Evolutionary conservation across 106 monocot genomes (phyloP), one percentile per base, ranked within the genome.

Genomic region (Dendrobium catenatum): DNA sequence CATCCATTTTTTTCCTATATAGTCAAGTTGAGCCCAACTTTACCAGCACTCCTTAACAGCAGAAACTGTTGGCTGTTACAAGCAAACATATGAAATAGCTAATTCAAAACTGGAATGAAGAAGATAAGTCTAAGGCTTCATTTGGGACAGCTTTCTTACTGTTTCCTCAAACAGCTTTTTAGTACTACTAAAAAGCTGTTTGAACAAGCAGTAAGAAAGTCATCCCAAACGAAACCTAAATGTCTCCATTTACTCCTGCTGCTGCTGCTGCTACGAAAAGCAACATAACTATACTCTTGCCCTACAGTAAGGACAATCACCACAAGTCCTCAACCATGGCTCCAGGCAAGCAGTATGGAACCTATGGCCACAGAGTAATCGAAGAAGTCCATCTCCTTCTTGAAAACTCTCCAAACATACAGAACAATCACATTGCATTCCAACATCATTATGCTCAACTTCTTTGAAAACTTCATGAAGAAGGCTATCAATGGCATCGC

Each of bases 291-390:
- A 80, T 59, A 91, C 46, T 6, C 29, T 83, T 55, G 82, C 72
- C 54, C 96, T 82, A 73, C 96, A 96, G 78, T 93, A 91, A 0
- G 96, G 96, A 80, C 96, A 96, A 77, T 96, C 91, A 2, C 93
- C 96, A 81, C 88, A 82, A 27, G 42, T 83, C 26, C 49, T 66
- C 49, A 91, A 42, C 96, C 96, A 96, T 48, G 96, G 93, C 59
- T 77, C 78, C 47, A 96, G 84, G 72, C 96, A 96, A 18, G 72
- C 9, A 10, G 72, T 55, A 80, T 96, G 96, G 47, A 91, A 96
- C 73, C 82, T 81, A 77, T 96, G 96, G 58, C 84, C 77, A 67
- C 96, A 96, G 19, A 48, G 51, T 41, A 96, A 80, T 10, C 55
- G 85, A 27, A 85, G 66, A 18, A 96, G 82, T 40, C 49, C 59